Evolutionary conservation across 208 protist species (phyloP).

Genomic region (Acanthamoeba royreba): DNA sequence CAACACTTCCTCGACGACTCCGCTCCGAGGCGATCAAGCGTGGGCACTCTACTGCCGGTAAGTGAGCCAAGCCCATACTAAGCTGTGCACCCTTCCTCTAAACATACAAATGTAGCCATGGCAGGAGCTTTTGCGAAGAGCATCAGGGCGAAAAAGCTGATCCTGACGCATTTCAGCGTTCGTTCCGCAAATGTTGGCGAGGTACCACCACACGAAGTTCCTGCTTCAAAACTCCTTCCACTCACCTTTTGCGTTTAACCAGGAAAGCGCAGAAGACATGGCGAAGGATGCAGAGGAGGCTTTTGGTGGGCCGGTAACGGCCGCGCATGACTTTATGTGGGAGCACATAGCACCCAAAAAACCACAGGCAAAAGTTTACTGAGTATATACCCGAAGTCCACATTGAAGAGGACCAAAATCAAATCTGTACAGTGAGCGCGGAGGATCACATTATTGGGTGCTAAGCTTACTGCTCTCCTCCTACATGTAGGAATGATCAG

Average conservation of each 20-base stretch:
- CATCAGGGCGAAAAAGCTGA: conserved; percentile 18
- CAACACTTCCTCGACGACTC: background rate
- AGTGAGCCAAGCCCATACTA: background rate
- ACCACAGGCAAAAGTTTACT: no score
- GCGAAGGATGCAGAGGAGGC: background rate
- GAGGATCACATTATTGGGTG: no score
- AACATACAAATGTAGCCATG: background rate
- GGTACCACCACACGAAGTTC: background rate
- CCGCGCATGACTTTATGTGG: background rate
- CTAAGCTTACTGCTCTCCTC: no score
- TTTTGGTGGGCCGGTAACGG: background rate
- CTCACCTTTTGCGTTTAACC: background rate
- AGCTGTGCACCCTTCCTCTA: no score
- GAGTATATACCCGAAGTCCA: no score
- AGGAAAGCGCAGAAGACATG: background rate
- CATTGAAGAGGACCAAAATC: no score
- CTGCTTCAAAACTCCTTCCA: background rate
- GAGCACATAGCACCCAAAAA: background rate
- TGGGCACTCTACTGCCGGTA: background rate
- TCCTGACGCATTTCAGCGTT: conserved; percentile 46
- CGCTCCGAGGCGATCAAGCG: background rate
- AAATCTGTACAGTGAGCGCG: no score
- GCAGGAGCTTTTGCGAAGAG: background rate
- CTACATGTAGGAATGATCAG: no score
- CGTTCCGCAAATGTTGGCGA: background rate